Evolutionary conservation across 352 stramenopile species (phyloP), one percentile per base, ranked within the genome.

Genomic region (Pythium insidiosum): DNA sequence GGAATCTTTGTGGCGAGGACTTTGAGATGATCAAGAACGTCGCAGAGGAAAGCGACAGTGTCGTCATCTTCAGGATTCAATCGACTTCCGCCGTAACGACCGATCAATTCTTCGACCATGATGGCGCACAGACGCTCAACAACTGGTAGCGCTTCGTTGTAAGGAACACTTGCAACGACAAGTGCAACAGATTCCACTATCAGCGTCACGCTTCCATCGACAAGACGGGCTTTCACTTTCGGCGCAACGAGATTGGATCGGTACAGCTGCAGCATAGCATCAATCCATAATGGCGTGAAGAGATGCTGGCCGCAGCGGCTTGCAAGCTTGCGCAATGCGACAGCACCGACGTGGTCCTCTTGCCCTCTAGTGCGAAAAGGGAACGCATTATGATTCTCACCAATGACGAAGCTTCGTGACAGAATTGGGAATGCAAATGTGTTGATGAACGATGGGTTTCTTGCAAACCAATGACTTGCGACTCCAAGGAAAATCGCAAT

Each of bases 131-230:
- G 50, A 39, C 84, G 56, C 12, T 90, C 64, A n/a, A 90, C 53
- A 7, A 88, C 58, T 0, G 70, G 62, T 5, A 73, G 34, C 0
- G 75, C 73, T 33, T 88, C 73, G 26, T 73, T 70, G 57, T 90
- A 90, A 3, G 66, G 53, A n/a, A 87, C 69, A 3, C 61, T 79
- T 0, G 66, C 65, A 16, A 86, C 54, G 13, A 87, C 56, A 48
- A 81, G 50, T n/a, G 73, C 75, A 25, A 90, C 56, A 0, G 75
- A 80, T 38, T 88, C 78, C 13, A 88, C 73, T 18, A 88, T 68
- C 22, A 90, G 54, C 28, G 52, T 66, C 11, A 79, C 37, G 35
- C 70, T 84, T 15, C 67, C 62, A 40, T 63, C 64, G 1, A 54
- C 52, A n/a, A 83, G 47, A 15, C 52, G 51, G 18, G 53, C 37